Evolutionary conservation across 331 rosid genomes (phyloP), one percentile per base, ranked within the genome.

Genomic region (Prunus yedoensis): DNA sequence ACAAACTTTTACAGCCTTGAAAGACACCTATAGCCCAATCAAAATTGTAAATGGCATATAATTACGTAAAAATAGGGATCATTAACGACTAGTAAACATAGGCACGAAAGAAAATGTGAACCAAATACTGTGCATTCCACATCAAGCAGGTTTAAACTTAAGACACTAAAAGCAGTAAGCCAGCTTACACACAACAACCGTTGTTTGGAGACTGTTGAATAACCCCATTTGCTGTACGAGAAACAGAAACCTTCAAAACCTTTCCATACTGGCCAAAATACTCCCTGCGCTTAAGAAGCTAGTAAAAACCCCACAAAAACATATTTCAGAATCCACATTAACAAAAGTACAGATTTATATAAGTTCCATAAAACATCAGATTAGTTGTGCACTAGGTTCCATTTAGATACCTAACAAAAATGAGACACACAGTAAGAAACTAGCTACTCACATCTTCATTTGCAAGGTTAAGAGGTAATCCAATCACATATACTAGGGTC

Each of bases 201-300:
- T 87, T 90, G 85, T 95, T 95, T 3, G 92, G 96, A 89, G 90
- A 90, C 85, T 90, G 99, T 74, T 92, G 98, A 82, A 95, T 88
- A 70, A 85, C 89, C 65, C 99, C 99, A 80, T 93, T 89, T 12
- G 97, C 88, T 0, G 97, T 95, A 80, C 98, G 89, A 67, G 97
- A 91, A 93, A 95, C 88, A 3, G 99, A 95, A 59, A 92, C 97
- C 85, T 95, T 95, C 69, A 92, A 81, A 72, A 95, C 96, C 90
- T 91, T 92, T 69, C 99, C 96, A 80, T 92, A 95, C 86, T 92
- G 97, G 84, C 96, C 93, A 89, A 95, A 95, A 80, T 95, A 95
- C 61, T 95, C 98, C 52, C 91, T 83, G 28, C 80, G 86, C 83
- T 92, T 93, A 52, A 95, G 97, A 84, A 92, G 92, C 99, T 95